phyloP scores from a whole-genome alignment of 768 basidiomycete genomes.

The Pleurotus cornucopiae region DNA sequence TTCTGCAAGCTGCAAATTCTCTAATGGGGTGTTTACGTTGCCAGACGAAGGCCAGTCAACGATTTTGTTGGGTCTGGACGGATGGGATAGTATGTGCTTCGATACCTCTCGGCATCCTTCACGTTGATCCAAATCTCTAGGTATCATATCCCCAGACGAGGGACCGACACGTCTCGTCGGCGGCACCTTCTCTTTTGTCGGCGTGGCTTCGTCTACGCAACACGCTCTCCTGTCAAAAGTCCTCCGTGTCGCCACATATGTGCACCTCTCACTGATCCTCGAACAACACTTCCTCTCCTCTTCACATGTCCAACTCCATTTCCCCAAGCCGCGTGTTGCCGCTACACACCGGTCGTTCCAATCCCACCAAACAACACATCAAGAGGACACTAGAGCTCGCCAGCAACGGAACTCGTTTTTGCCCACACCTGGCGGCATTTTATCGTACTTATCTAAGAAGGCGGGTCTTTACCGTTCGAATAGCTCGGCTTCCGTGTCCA shows the following conservation, averaged over 20 bases:
- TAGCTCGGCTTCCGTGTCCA: conserved; percentile 15
- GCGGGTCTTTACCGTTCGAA: conserved; percentile 17
- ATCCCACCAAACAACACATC: background rate
- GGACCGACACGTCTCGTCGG: conserved; percentile 44
- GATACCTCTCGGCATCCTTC: background rate
- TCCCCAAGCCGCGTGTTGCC: conserved; percentile 26
- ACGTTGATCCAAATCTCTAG: background rate
- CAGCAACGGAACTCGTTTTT: conserved; percentile 26
- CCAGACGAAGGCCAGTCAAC: conserved; percentile 23
- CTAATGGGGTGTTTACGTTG: conserved; percentile 31
- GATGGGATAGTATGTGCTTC: conserved; percentile 42
- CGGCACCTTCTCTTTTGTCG: conserved; percentile 56
- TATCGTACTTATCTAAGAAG: conserved; percentile 37
- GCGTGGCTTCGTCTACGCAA: conserved; percentile 35
- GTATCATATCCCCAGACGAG: conserved; percentile 9
- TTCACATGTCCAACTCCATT: conserved; percentile 39
- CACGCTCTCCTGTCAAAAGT: conserved; percentile 40
- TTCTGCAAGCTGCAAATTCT: conserved; percentile 43
- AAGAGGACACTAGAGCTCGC: background rate
- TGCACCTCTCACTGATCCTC: conserved; percentile 53
- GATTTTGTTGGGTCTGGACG: conserved; percentile 47
- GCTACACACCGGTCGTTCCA: conserved; percentile 18
- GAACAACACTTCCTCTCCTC: conserved; percentile 56
- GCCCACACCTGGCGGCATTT: conserved; percentile 28
- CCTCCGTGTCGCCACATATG: conserved; percentile 49